Evolutionary conservation across 225 moss, liverwort and hornwort species (phyloP).

Genomic region (Marchantia paleacea): DNA sequence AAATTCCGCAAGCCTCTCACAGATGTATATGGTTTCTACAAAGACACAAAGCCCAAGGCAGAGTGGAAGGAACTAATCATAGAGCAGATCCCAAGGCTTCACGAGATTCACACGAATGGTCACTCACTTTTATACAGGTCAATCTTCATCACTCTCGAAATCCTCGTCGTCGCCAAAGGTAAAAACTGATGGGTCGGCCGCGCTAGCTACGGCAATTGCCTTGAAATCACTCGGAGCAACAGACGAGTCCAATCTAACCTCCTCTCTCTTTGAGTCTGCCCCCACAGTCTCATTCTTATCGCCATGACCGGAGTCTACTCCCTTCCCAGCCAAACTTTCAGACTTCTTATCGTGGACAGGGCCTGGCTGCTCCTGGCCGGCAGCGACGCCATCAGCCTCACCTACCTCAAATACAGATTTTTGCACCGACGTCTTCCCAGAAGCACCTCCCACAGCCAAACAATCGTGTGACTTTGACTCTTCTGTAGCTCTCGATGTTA

Average conservation of each 20-base stretch:
- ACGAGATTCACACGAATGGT: conserved; percentile 13
- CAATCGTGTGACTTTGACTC: conserved; percentile 28
- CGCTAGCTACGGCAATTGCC: conserved; percentile 89
- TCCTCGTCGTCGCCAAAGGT: conserved; percentile 98
- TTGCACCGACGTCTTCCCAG: conserved; percentile 3
- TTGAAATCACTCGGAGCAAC: conserved; percentile 84
- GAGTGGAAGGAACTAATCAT: neutral
- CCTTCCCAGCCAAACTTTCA: conserved; percentile 27
- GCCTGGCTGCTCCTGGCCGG: conserved; percentile 13
- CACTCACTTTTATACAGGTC: conserved; percentile 26
- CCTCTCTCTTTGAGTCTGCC: conserved; percentile 47
- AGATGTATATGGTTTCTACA: conserved; percentile 10
- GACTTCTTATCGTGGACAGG: conserved; percentile 20
- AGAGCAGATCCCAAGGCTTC: neutral
- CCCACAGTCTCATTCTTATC: conserved; percentile 38
- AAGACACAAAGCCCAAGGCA: neutral
- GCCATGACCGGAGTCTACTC: conserved; percentile 21
- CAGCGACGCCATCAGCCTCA: conserved; percentile 23
- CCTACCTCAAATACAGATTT: conserved; percentile 8
- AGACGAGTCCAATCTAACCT: conserved; percentile 48
- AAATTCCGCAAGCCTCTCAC: neutral
- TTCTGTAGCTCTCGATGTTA: conserved; percentile 20
- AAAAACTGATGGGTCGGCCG: conserved; percentile 97
- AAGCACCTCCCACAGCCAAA: conserved; percentile 10
- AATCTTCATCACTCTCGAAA: conserved; percentile 86